Conservation (phyloP, 371 early-diverging fungal genomes). For the Nematocida parisii region DNA sequence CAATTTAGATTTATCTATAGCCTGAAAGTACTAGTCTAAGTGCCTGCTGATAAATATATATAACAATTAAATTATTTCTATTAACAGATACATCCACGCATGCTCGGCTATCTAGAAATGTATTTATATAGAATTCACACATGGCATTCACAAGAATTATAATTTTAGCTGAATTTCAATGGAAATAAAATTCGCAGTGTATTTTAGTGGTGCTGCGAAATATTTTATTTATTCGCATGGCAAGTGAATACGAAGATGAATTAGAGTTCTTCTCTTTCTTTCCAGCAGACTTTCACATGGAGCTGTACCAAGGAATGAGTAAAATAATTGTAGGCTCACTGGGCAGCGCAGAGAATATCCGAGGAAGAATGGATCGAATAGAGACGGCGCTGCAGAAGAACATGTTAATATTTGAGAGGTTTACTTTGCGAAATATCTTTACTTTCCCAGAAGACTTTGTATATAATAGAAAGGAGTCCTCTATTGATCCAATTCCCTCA, state of each 20-base stretch:
- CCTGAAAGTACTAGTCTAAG: too few species aligned
- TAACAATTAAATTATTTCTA: too few species aligned
- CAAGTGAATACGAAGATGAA: conserved; percentile 63
- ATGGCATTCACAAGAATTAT: too few species aligned
- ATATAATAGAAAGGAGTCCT: conserved; percentile 62
- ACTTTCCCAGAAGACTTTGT: conserved; percentile 65
- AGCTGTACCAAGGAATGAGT: conserved; percentile 56
- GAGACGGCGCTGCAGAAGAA: conserved; percentile 60
- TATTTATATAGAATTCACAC: too few species aligned
- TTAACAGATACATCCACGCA: too few species aligned
- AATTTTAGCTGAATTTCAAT: too few species aligned
- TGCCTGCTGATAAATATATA: too few species aligned
- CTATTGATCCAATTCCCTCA: conserved; percentile 18
- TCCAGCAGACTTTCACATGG: conserved; percentile 62
- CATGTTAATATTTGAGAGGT: conserved; percentile 67
- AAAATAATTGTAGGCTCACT: conserved; percentile 15
- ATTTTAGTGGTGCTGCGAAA: neutral
- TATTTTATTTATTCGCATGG: conserved; percentile 39
- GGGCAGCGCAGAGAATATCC: neutral
- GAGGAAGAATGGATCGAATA: conserved; percentile 26
- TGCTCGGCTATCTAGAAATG: too few species aligned
- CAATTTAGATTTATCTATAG: too few species aligned
- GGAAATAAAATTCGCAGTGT: too few species aligned
- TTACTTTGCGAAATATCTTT: conserved; percentile 67
- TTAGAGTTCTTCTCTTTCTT: conserved; percentile 69